phyloP scores from a whole-genome alignment of 805 yeast genomes.

The Scheffersomyces amazonensis region DNA sequence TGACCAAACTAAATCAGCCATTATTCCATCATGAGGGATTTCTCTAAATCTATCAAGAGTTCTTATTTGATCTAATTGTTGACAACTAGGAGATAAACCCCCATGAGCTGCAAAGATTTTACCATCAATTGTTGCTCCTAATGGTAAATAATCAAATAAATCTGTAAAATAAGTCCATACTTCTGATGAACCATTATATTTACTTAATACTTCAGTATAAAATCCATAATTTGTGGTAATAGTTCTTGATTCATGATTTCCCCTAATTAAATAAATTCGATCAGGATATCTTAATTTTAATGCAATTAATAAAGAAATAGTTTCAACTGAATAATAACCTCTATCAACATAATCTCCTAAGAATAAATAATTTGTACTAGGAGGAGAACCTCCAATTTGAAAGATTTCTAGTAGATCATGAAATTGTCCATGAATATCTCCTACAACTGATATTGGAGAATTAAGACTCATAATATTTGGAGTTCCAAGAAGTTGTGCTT shows the following conservation, averaged over 20 bases:
- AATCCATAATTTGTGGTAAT: slow-evolving; percentile 97
- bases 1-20: slow-evolving; percentile 99
- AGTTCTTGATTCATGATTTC: slow-evolving; percentile 95
- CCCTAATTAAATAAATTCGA: slow-evolving; percentile 79
- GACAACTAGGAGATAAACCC: slow-evolving; percentile 93
- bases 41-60: slow-evolving; percentile 90
- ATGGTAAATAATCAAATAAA: slow-evolving; percentile 84
- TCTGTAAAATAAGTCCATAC: slow-evolving; percentile 93
- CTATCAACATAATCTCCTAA: slow-evolving; percentile 96
- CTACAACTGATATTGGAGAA: slow-evolving; percentile 92
- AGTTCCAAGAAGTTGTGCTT: slow-evolving; percentile 74
- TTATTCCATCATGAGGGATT: slow-evolving; percentile 98
- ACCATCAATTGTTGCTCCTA: slow-evolving; percentile 88
- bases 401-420: slow-evolving; percentile 92
- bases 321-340: slow-evolving; percentile 91
- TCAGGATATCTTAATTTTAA: slow-evolving; percentile 85
- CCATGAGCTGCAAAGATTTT: slow-evolving; percentile 95
- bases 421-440: slow-evolving; percentile 97
- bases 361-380: slow-evolving; percentile 89
- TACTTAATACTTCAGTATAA: slow-evolving; percentile 88
- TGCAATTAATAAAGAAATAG: slow-evolving; percentile 78
- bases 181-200: slow-evolving; percentile 67
- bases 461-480: slow-evolving; percentile 82
- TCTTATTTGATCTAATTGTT: slow-evolving; percentile 86
- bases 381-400: slow-evolving; percentile 89